phyloP scores from a whole-genome alignment of 345 rosid genomes.

The Salix koriyanagi region DNA sequence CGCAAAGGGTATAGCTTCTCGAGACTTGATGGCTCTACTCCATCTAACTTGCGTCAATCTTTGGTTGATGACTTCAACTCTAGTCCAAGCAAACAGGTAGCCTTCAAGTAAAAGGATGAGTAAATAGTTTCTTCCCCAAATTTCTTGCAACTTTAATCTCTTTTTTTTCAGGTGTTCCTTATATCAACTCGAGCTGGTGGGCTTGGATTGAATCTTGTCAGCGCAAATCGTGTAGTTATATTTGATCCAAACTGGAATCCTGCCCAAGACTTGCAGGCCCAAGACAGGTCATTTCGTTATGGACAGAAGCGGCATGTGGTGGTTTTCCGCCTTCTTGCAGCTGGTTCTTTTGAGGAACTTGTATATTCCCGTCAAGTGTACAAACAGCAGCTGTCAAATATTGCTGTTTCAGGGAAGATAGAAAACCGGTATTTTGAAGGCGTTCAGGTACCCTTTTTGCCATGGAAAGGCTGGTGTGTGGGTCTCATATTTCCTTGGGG shows the following conservation, averaged over 20 bases:
- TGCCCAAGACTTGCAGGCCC: conserved; percentile 88
- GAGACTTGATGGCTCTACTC: conserved; percentile 94
- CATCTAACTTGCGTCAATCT: conserved; percentile 71
- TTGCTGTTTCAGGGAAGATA: conserved; percentile 93
- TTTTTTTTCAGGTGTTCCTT: conserved; percentile 66
- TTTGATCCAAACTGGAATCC: conserved; percentile 99
- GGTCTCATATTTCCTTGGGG: not conserved
- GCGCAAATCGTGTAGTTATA: conserved; percentile 91
- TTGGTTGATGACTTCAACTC: conserved; percentile 84
- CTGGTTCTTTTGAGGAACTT: conserved; percentile 93
- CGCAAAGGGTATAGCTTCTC: conserved; percentile 85
- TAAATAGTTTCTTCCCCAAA: not conserved
- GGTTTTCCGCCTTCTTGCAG: conserved; percentile 88
- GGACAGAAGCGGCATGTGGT: conserved; percentile 95
- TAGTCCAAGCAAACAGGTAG: conserved; percentile 90
- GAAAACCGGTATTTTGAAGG: conserved; percentile 94
- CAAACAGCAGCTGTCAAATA: conserved; percentile 93
- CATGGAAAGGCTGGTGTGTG: not conserved
- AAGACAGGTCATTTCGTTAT: conserved; percentile 90
- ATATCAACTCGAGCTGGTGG: conserved; percentile 99
- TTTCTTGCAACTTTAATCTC: conserved; percentile 6
- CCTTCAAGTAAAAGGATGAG: not conserved
- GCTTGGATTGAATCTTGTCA: conserved; percentile 93
- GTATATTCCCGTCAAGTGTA: conserved; percentile 88
- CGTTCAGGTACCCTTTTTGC: conserved; percentile 53